Percentiles rank a stretch among this genome's conserved stretches.
These are phyloP conservation scores for Candida quercuum DNA, from an alignment of 805 yeast genomes.

Conservation along the genomic window DNA sequence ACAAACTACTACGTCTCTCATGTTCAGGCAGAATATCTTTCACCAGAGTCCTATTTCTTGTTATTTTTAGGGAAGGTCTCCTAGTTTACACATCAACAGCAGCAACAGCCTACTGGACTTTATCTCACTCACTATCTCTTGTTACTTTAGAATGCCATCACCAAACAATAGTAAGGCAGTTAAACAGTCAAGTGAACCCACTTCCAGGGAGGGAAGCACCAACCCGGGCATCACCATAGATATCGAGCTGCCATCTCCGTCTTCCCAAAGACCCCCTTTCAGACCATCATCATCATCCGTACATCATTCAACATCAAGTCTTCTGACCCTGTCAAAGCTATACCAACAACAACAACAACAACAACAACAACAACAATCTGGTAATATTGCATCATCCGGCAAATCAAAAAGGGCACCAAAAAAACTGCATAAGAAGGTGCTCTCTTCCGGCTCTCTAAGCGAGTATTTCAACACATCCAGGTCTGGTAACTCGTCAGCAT, in stretches of 20 bases:
- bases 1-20: no score
- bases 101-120: no score
- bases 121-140: no score
- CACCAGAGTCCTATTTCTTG: no score
- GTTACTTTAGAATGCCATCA: no score
- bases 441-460: constrained; percentile 16
- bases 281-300: constrained; percentile 1
- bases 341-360: constrained; percentile 18
- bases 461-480: constrained; percentile 12
- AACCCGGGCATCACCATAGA: constrained; percentile 54
- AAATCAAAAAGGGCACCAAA: constrained; percentile 9
- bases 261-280: background rate
- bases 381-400: constrained; percentile 9
- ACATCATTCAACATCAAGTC: constrained; percentile 19
- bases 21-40: no score
- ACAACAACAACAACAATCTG: constrained; percentile 11
- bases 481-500: constrained; percentile 2
- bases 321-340: constrained; percentile 21
- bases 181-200: constrained; percentile 27
- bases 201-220: constrained; percentile 27
- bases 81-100: no score
- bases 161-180: constrained; percentile 36
- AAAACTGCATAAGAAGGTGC: constrained; percentile 19
- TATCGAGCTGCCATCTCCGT: constrained; percentile 24
- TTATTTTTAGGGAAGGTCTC: no score